Conservation (phyloP, 352 stramenopile species). For the Pythium folliculosum region DNA sequence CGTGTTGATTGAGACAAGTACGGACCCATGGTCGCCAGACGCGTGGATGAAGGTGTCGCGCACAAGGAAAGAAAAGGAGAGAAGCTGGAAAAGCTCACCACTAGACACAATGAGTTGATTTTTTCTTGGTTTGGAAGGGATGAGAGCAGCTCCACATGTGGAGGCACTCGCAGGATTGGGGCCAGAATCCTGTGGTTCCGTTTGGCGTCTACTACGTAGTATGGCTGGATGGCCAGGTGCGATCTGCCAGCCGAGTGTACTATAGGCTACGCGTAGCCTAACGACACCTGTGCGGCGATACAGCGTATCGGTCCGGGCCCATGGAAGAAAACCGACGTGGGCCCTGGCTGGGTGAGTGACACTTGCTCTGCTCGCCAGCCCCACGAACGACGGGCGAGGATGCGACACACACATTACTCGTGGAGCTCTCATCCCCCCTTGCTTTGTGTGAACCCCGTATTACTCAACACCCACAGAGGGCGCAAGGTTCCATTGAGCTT, state of each 20-base stretch:
- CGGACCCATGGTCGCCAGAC: no score
- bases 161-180: background rate
- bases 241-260: background rate
- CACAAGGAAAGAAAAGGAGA: no score
- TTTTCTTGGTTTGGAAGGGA: background rate
- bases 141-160: background rate
- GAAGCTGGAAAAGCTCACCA: no score
- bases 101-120: constrained; percentile 5
- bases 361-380: background rate
- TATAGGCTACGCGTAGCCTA: constrained; percentile 12
- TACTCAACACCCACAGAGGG: background rate
- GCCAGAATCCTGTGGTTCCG: background rate
- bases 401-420: background rate
- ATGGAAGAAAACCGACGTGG: constrained; percentile 1
- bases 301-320: background rate
- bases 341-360: no score
- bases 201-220: background rate
- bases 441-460: background rate
- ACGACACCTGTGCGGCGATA: background rate
- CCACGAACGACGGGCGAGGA: background rate
- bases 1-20: no score
- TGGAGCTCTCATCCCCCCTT: background rate
- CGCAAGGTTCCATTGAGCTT: background rate
- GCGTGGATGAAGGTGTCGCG: no score
- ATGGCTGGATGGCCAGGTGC: background rate